Evolutionary conservation across 2,329 filamentous ascomycete genomes (phyloP).

Genomic region (Beauveria brongniartii): DNA sequence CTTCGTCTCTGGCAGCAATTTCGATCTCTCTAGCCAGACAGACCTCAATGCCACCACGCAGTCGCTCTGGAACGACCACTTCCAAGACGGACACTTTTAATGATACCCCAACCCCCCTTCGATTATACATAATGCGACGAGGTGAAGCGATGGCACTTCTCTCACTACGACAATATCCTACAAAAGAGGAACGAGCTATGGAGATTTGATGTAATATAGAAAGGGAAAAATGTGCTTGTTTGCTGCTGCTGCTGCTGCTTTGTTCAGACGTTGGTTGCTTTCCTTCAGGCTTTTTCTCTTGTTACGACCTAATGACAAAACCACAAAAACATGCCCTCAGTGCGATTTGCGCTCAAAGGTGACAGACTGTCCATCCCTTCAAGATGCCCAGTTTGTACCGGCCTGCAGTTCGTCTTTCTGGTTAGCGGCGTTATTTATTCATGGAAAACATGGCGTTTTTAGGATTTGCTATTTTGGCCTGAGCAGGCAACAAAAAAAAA

Average conservation of each 20-base stretch:
- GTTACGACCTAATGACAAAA: slow-evolving; percentile 25
- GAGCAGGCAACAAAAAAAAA: slow-evolving; percentile 5
- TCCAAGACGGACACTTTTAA: slow-evolving; percentile 26
- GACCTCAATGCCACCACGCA: slow-evolving; percentile 18
- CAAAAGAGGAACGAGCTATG: slow-evolving; percentile 7
- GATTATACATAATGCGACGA: slow-evolving; percentile 5
- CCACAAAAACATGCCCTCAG: neutral
- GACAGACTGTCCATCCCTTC: neutral
- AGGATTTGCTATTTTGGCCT: neutral
- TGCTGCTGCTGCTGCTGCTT: slow-evolving; percentile 3
- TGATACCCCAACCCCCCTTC: slow-evolving; percentile 15
- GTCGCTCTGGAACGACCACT: slow-evolving; percentile 24
- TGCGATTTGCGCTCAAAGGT: neutral
- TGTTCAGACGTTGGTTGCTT: neutral
- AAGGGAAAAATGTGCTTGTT: slow-evolving; percentile 2
- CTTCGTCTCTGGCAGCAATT: slow-evolving; percentile 24
- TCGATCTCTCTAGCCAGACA: slow-evolving; percentile 21
- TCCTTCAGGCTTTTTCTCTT: slow-evolving; percentile 3
- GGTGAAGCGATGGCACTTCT: slow-evolving; percentile 7
- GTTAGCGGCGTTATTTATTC: slow-evolving; percentile 2
- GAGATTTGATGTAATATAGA: slow-evolving; percentile 9
- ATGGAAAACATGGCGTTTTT: slow-evolving; percentile 5
- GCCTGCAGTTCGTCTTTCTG: neutral
- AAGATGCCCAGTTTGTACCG: neutral
- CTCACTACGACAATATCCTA: neutral